Base-by-base conservation (phyloP, 495 filamentous ascomycete species). In the Articulospora tetracladia region DNA sequence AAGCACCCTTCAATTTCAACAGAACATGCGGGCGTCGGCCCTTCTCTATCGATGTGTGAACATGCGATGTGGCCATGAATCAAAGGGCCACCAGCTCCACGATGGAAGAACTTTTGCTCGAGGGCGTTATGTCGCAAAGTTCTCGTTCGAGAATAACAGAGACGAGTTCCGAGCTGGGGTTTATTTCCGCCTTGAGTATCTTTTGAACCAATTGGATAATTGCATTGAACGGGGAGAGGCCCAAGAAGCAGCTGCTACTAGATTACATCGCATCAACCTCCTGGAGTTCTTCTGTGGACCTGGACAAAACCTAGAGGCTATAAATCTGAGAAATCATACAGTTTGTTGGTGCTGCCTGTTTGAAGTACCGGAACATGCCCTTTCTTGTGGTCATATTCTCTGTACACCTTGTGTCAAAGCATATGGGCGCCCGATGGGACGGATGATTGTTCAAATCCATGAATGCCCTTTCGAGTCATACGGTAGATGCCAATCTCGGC, bases 301-400 rank as follows among this genome's bases (percentile, higher is more conserved):
- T 24, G 6, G n/a, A 36, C 19, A 24, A 51, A 25, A 25, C 41
- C 30, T 23, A 27, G 26, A 34, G 0, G 12, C 61, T 25, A 41
- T 61, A 25, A 58, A 27, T 11, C 51, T 54, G 2, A 13, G 19
- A 13, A 71, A 66, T 50, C 73, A 73, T 61, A 51, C 66, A 10
- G 72, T 70, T 19, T 79, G 75, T 55, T 69, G 71, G 53, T 68
- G 62, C 30, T 79, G 76, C 64, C 63, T 77, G 1, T 68, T 71
- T 13, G 65, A 72, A 23, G 19, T 58, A 36, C 74, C 76, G 22
- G 64, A 72, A 36, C 72, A 76, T 59, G 58, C 66, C 4, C 66
- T 79, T 39, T 69, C 63, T 2, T 78, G 76, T 64, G 69, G 68
- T 25, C 76, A 78, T 58, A 60, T 73, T 25, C 63, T 78, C 10